A percentile compares a stretch with the other conserved stretches of the same genome.
Conservation (phyloP, 2,329 filamentous ascomycete species). For the Colletotrichum sp. region DNA sequence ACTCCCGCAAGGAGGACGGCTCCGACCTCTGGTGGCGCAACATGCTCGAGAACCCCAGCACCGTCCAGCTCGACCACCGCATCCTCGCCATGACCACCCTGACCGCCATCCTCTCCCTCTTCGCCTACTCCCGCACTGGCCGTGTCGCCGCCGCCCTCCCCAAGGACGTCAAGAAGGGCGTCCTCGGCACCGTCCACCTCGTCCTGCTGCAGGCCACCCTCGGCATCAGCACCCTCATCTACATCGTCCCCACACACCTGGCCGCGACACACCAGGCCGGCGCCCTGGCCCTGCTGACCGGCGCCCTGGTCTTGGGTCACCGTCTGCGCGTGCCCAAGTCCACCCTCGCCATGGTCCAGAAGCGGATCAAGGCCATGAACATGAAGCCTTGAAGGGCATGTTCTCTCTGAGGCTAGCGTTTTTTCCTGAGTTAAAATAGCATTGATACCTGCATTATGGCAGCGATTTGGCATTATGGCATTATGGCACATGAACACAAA, state of each 20-base stretch:
- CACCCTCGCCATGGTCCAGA: constrained; percentile 65
- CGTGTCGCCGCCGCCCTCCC: constrained; percentile 65
- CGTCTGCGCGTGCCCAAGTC: constrained; percentile 76
- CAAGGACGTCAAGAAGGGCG: constrained; percentile 67
- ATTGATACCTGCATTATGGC: constrained; percentile 1
- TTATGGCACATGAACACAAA: constrained; percentile 1
- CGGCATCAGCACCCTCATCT: constrained; percentile 90
- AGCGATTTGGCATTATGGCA: not conserved
- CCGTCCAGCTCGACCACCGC: constrained; percentile 95
- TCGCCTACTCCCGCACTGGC: constrained; percentile 77
- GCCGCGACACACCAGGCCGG: constrained; percentile 95
- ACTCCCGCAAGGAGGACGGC: constrained; percentile 77
- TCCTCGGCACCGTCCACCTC: constrained; percentile 82
- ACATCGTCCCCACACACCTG: constrained; percentile 88
- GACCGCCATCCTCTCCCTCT: constrained; percentile 78
- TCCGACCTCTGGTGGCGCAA: constrained; percentile 96
- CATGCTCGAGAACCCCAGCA: constrained; percentile 93
- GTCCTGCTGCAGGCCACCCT: constrained; percentile 82
- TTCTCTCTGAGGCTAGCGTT: not conserved
- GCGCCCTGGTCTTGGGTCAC: constrained; percentile 79
- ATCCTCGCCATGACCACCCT: constrained; percentile 91
- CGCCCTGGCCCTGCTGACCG: constrained; percentile 82
- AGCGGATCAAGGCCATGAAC: constrained; percentile 38
- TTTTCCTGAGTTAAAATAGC: not conserved
- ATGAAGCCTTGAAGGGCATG: not conserved